These are phyloP conservation scores for Allantophomopsis cytisporea DNA, from an alignment of 2,329 filamentous ascomycete genomes.

Conservation along the genomic window DNA sequence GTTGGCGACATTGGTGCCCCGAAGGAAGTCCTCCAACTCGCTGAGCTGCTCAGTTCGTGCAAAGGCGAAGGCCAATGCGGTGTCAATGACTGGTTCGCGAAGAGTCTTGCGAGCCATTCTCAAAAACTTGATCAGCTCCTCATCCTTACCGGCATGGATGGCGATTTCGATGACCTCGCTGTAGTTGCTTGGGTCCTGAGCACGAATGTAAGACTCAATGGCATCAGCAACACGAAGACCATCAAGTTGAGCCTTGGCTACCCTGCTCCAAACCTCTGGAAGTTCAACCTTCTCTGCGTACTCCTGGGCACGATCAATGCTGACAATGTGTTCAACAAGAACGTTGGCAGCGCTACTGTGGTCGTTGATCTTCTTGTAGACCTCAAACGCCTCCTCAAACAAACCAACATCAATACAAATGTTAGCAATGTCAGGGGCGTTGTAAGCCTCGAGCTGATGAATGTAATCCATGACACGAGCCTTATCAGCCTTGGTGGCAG, in stretches of 20 bases:
- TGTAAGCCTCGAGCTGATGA: slow-evolving; percentile 78
- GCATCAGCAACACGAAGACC: slow-evolving; percentile 84
- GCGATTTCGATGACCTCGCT: slow-evolving; percentile 92
- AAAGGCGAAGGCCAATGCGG: slow-evolving; percentile 83
- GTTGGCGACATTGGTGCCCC: slow-evolving; percentile 85
- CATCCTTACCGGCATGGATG: slow-evolving; percentile 91
- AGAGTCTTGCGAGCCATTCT: slow-evolving; percentile 96
- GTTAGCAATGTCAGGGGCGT: slow-evolving; percentile 80
- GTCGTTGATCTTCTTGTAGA: slow-evolving; percentile 95
- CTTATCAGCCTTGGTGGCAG: slow-evolving; percentile 93
- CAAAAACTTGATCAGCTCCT: slow-evolving; percentile 91
- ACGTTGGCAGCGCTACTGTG: slow-evolving; percentile 80
- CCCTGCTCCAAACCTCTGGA: slow-evolving; percentile 95
- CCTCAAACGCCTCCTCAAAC: slow-evolving; percentile 93
- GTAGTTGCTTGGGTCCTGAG: slow-evolving; percentile 85
- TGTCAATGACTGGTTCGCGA: slow-evolving; percentile 87
- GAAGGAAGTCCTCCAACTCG: slow-evolving; percentile 93
- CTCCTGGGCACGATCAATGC: slow-evolving; percentile 91
- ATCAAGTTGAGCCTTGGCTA: slow-evolving; percentile 94
- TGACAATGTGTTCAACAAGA: slow-evolving; percentile 90
- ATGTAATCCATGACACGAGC: slow-evolving; percentile 92
- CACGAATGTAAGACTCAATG: slow-evolving; percentile 95
- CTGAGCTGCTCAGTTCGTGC: slow-evolving; percentile 82
- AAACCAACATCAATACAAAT: slow-evolving; percentile 92
- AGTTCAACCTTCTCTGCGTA: slow-evolving; percentile 91